A percentile compares a stretch with the other conserved stretches of the same genome.
Evolutionary conservation across 2,329 filamentous ascomycete genomes (phyloP).

Genomic region (Exophiala alcalophila): DNA sequence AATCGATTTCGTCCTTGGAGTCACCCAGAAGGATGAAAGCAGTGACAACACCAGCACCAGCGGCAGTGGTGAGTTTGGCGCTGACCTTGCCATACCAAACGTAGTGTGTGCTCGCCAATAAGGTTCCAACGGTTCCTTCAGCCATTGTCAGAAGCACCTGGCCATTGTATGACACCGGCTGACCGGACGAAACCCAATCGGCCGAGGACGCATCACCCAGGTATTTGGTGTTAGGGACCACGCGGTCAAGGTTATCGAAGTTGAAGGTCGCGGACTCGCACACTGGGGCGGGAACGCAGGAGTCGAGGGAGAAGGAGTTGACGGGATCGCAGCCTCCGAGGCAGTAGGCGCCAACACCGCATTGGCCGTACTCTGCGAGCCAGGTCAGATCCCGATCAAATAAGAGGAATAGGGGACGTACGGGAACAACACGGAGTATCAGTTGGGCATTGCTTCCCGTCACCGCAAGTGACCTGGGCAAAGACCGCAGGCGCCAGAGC

Average conservation of each 20-base stretch:
- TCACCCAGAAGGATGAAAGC: conserved; percentile 95
- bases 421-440: conserved; percentile 75
- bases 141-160: conserved; percentile 86
- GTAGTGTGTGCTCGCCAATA: conserved; percentile 79
- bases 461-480: conserved; percentile 39
- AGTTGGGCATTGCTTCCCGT: conserved; percentile 63
- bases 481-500: conserved; percentile 29
- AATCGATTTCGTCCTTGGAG: conserved; percentile 98
- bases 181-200: conserved; percentile 88
- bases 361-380: conserved; percentile 77
- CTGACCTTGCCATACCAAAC: conserved; percentile 97
- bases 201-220: conserved; percentile 74
- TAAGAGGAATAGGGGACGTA: conserved; percentile 47
- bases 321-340: conserved; percentile 90
- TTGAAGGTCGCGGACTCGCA: conserved; percentile 73
- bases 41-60: conserved; percentile 86
- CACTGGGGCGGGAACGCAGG: conserved; percentile 79
- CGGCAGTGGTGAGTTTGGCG: conserved; percentile 77
- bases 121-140: conserved; percentile 76
- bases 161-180: conserved; percentile 63
- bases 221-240: conserved; percentile 73
- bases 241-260: conserved; percentile 68
- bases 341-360: conserved; percentile 91
- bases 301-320: conserved; percentile 76
- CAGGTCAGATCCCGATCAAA: neutral